Evolutionary conservation across 805 yeast genomes (phyloP).

Genomic region (Wickerhamomyces silvicola): DNA sequence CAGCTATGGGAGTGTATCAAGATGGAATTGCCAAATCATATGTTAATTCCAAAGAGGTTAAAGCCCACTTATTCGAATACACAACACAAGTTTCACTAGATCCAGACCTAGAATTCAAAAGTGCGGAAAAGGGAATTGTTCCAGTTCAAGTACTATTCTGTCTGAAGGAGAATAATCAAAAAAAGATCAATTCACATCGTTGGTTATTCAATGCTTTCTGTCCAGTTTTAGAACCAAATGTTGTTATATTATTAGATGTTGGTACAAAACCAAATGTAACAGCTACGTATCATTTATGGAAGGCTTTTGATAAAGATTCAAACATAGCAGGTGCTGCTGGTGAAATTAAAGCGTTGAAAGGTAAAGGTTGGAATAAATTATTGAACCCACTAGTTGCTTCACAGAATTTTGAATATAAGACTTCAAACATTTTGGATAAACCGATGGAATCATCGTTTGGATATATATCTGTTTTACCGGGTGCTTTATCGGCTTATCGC

Average conservation of each 20-base stretch:
- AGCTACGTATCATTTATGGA: conserved; percentile 92
- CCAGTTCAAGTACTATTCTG: conserved; percentile 95
- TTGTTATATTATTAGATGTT: conserved; percentile 86
- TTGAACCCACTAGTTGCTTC: conserved; percentile 91
- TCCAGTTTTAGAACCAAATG: conserved; percentile 87
- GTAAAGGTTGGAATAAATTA: conserved; percentile 75
- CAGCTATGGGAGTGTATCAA: conserved; percentile 95
- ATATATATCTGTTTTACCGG: conserved; percentile 88
- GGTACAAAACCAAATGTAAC: conserved; percentile 92
- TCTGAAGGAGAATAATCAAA: conserved; percentile 84
- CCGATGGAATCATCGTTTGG: conserved; percentile 92
- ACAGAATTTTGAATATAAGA: conserved; percentile 92
- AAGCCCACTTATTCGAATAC: conserved; percentile 91
- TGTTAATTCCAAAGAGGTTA: conserved; percentile 87
- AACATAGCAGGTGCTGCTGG: conserved; percentile 99
- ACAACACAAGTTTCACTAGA: conserved; percentile 94
- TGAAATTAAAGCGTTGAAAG: conserved; percentile 92
- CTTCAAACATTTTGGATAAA: conserved; percentile 93
- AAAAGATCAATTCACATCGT: conserved; percentile 94
- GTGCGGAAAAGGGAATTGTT: conserved; percentile 82
- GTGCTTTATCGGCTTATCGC: conserved; percentile 92
- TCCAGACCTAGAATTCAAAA: conserved; percentile 81
- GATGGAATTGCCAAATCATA: conserved; percentile 94
- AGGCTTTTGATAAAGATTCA: conserved; percentile 92
- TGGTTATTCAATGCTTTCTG: conserved; percentile 96